phyloP scores from a whole-genome alignment of 2,329 filamentous ascomycete species.

The Diaporthe eres region DNA sequence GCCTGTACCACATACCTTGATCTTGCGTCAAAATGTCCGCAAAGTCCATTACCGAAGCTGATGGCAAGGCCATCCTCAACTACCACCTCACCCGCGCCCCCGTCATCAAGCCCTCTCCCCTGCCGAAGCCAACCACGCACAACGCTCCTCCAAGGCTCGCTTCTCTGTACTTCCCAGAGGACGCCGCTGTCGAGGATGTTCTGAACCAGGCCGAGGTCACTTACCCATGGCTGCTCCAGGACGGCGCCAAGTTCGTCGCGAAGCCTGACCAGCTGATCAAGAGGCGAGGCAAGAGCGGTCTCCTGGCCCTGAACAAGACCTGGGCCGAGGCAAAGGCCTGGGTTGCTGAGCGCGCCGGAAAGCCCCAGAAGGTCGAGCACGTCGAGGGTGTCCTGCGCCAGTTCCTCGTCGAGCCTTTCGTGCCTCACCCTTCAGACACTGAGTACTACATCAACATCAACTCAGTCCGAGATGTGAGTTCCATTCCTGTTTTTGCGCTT shows the following conservation, averaged over 20 bases:
- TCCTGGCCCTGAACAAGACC: slow-evolving; percentile 95
- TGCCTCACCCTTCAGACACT: slow-evolving; percentile 93
- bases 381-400: slow-evolving; percentile 90
- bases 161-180: slow-evolving; percentile 92
- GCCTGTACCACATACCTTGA: slow-evolving; percentile 43
- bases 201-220: slow-evolving; percentile 96
- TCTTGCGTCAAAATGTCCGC: slow-evolving; percentile 78
- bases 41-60: slow-evolving; percentile 98
- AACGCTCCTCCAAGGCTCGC: slow-evolving; percentile 93
- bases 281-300: slow-evolving; percentile 98
- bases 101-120: slow-evolving; percentile 97
- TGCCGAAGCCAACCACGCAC: slow-evolving; percentile 86
- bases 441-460: slow-evolving; percentile 99
- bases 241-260: slow-evolving; percentile 92
- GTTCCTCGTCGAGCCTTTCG: slow-evolving; percentile 98
- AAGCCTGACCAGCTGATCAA: slow-evolving; percentile 99
- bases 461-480: slow-evolving; percentile 96
- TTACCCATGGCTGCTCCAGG: slow-evolving; percentile 93
- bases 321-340: slow-evolving; percentile 95
- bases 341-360: slow-evolving; percentile 93
- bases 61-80: slow-evolving; percentile 99
- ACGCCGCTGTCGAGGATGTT: slow-evolving; percentile 84
- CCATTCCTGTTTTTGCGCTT: slow-evolving; percentile 43
- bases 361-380: slow-evolving; percentile 93
- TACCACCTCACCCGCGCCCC: slow-evolving; percentile 99